phyloP scores from a whole-genome alignment of 2,329 filamentous ascomycete species.

The Fusarium scirpi region DNA sequence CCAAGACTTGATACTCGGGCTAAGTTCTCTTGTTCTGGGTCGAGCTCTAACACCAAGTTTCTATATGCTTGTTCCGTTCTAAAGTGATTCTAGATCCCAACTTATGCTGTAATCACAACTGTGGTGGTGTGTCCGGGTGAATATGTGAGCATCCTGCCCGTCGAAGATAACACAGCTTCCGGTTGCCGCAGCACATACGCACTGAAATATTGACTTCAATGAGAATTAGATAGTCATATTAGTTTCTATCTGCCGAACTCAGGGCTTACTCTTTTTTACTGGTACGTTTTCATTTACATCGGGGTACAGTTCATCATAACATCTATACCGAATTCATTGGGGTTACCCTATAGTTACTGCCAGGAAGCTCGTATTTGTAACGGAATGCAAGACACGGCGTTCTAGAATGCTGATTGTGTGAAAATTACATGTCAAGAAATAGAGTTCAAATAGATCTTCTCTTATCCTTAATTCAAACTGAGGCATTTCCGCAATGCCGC shows the following conservation, averaged over 20 bases:
- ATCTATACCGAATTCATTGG: not conserved
- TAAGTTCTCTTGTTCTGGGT: not conserved
- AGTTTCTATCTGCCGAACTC: not conserved
- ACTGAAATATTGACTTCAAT: not conserved
- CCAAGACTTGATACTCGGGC: not conserved
- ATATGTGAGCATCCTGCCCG: not conserved
- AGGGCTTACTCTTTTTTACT: not conserved
- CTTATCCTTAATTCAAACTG: not conserved
- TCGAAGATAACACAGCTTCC: not conserved
- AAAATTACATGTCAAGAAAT: not conserved
- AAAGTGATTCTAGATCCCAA: not conserved
- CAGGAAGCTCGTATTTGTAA: not conserved
- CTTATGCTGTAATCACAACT: not conserved
- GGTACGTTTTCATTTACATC: not conserved
- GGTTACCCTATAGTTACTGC: not conserved
- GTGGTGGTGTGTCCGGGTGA: too few species aligned
- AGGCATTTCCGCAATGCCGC: not conserved
- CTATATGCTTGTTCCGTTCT: not conserved
- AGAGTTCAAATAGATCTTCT: not conserved
- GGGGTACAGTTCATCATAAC: not conserved
- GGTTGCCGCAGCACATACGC: not conserved
- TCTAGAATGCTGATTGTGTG: not conserved
- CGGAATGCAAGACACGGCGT: not conserved
- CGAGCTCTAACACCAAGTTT: not conserved
- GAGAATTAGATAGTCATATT: not conserved